These are phyloP conservation scores for Athelia sp. DNA, from an alignment of 1,284 basidiomycete genomes.

Conservation along the genomic window DNA sequence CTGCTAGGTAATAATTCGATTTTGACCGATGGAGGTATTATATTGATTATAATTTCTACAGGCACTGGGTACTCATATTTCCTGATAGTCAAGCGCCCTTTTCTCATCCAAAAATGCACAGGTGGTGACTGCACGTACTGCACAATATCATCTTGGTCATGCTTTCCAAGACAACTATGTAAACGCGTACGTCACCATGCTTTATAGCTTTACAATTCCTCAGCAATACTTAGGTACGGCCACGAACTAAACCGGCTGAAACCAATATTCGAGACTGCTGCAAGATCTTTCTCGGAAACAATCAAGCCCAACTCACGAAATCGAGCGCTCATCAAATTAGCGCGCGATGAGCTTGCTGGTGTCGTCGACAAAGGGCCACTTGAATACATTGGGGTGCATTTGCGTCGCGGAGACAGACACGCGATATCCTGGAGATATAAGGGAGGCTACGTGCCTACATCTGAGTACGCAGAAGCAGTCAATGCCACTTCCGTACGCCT, in stretches of 20 bases:
- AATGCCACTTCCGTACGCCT: conserved; percentile 39
- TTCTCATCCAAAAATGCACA: conserved; percentile 16
- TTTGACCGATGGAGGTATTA: no score
- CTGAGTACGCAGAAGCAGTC: conserved; percentile 41
- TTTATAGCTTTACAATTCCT: conserved; percentile 1
- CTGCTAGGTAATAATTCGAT: conserved; percentile 55
- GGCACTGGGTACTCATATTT: conserved; percentile 53
- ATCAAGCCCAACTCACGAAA: conserved; percentile 50
- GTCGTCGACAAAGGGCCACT: conserved; percentile 15
- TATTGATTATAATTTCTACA: conserved; percentile 19
- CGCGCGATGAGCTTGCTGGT: conserved; percentile 41
- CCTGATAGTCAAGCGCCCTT: conserved; percentile 7
- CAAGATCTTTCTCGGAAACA: conserved; percentile 40
- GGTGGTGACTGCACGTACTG: conserved; percentile 60
- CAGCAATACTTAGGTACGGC: conserved; percentile 36
- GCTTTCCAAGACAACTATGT: conserved; percentile 52
- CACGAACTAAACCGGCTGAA: conserved; percentile 49
- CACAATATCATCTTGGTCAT: conserved; percentile 58
- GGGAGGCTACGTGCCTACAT: conserved; percentile 41
- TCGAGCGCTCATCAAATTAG: conserved; percentile 40
- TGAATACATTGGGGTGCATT: conserved; percentile 49
- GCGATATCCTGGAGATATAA: conserved; percentile 42
- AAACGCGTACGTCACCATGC: conserved; percentile 44
- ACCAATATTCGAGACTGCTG: conserved; percentile 45
- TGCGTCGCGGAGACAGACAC: conserved; percentile 54